Conservation (phyloP, 805 yeast species). For the Wickerhamomyces queroliae region DNA sequence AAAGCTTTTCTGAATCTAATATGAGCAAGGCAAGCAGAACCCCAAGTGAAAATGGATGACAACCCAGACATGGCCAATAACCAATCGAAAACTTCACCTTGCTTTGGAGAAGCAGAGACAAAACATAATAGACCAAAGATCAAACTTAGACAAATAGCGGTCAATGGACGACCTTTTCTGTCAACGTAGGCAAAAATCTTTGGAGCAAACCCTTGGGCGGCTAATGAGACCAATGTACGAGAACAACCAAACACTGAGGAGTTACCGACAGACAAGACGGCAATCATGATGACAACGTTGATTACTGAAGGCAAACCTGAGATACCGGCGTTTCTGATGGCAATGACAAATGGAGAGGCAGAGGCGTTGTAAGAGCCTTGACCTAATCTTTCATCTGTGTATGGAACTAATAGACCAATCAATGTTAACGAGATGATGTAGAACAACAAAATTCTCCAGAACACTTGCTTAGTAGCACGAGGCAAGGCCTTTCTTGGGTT, state of each 20-base stretch:
- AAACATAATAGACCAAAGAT: slow-evolving; percentile 54
- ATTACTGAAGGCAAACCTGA: slow-evolving; percentile 57
- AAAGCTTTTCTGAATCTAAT: slow-evolving; percentile 62
- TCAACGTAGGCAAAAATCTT: slow-evolving; percentile 54
- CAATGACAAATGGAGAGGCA: slow-evolving; percentile 80
- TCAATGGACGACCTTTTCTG: slow-evolving; percentile 62
- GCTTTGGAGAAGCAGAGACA: slow-evolving; percentile 45
- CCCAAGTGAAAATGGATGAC: slow-evolving; percentile 60
- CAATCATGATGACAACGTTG: slow-evolving; percentile 62
- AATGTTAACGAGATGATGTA: slow-evolving; percentile 53
- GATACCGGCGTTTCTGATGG: slow-evolving; percentile 59
- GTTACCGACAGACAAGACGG: slow-evolving; percentile 68
- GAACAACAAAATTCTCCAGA: slow-evolving; percentile 73
- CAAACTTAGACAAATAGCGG: slow-evolving; percentile 45
- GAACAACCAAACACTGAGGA: slow-evolving; percentile 68
- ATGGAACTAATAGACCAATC: slow-evolving; percentile 72
- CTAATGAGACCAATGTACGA: slow-evolving; percentile 57
- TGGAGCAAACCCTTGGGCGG: slow-evolving; percentile 62
- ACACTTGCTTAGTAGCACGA: slow-evolving; percentile 71
- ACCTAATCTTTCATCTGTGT: slow-evolving; percentile 40
- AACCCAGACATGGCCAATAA: slow-evolving; percentile 58
- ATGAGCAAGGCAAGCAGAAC: slow-evolving; percentile 52
- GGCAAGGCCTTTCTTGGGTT: slow-evolving; percentile 67
- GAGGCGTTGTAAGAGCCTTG: slow-evolving; percentile 49
- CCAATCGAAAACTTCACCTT: slow-evolving; percentile 59